Conservation (phyloP, 83 land plant species). For the Diphasiastrum complanatum region DNA sequence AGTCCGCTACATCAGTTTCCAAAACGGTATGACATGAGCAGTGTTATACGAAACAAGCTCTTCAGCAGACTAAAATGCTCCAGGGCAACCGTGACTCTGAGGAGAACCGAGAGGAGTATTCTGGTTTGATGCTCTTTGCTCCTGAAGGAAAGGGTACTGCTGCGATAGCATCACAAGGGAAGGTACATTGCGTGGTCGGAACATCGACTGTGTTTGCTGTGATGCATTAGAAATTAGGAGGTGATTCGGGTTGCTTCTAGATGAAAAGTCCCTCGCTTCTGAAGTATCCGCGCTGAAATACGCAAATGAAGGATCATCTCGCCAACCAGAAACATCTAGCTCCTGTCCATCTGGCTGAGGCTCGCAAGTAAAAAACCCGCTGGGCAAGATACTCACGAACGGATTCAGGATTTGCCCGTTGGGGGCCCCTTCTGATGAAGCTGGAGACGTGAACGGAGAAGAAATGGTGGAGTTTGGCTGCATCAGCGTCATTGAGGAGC, state of each 20-base stretch:
- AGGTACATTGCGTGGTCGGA: constrained; percentile 13
- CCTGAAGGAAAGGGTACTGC: constrained; percentile 27
- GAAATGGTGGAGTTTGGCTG: constrained; percentile 20
- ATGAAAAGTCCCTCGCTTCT: constrained; percentile 17
- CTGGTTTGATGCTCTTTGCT: constrained; percentile 37
- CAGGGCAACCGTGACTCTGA: constrained; percentile 18
- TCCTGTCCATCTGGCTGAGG: too few species aligned
- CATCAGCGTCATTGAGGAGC: constrained; percentile 20
- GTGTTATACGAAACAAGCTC: too few species aligned
- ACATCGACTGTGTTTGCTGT: constrained; percentile 15
- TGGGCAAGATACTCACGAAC: constrained; percentile 3
- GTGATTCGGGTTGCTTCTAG: not conserved
- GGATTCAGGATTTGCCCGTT: constrained; percentile 11
- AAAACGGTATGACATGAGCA: too few species aligned
- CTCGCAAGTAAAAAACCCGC: constrained; percentile 22
- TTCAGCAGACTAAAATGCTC: too few species aligned
- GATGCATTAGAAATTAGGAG: constrained; percentile 15
- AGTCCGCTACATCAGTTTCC: too few species aligned
- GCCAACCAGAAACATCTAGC: not conserved
- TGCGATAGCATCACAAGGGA: constrained; percentile 12
- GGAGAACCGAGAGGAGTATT: constrained; percentile 42
- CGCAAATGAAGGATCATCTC: constrained; percentile 12
- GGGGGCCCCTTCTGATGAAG: constrained; percentile 26
- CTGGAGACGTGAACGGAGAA: constrained; percentile 30
- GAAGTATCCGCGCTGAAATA: constrained; percentile 29